Base-by-base conservation (phyloP, 352 stramenopile genomes). In the Hyaloperonospora arabidopsidis region DNA sequence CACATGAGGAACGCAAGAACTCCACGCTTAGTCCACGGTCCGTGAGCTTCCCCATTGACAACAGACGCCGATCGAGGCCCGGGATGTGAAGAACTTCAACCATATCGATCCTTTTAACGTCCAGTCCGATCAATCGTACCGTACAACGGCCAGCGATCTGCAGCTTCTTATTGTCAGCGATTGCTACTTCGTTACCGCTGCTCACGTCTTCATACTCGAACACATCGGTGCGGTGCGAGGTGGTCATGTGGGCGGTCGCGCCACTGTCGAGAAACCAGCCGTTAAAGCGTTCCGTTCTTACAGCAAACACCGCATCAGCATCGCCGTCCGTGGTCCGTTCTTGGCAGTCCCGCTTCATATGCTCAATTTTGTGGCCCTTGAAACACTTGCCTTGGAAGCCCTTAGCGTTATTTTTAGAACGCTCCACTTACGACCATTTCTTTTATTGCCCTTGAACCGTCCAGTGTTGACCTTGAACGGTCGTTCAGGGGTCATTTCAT, bases 271-370 rank as follows among this genome's bases (percentile, higher is more conserved):
- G 44, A 39, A 57, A 28, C 28, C 28, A 57, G 21, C 43, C 10
- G 45, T 18, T 14, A 1, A 32, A 21, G 32, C n/a, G 6, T 22
- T 52, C n/a, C 5, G 2, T 19, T 15, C 43, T 19, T 0, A 59
- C 44, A 10, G 44, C 43, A 32, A 59, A 52, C 5, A 52, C 43
- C 7, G 34, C 43, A 22, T 59, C 44, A 1, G 52, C 35, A 15
- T 21, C 35, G 44, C 18, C 39, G 35, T 15, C n/a, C 1, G 1
- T 25, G 17, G 14, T 50, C 41, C 2, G 39, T 14, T 17, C 28
- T 36, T 32, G 49, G 17, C 49, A 58, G 43, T 46, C 43, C 57
- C 49, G 49, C 57, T 63, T 59, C 48, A 59, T 63, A 32, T 63
- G 46, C 6, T 49, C 57, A 0, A 41, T n/a, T 17, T 45, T 14